phyloP scores from a whole-genome alignment of 2,329 filamentous ascomycete species.

The Lasiodiplodia gonubiensis region DNA sequence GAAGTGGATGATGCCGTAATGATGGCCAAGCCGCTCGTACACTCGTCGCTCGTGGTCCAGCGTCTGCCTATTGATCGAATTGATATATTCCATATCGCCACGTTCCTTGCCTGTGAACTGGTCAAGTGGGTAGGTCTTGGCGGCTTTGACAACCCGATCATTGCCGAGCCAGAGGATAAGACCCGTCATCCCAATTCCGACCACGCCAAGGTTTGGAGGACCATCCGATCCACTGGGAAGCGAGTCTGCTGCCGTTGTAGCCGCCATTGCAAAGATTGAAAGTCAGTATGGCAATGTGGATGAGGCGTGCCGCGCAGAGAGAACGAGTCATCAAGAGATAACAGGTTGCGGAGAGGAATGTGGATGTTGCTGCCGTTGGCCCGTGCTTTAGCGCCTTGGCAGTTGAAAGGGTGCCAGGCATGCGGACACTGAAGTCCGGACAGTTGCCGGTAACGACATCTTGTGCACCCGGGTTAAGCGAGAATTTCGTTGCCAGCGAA shows the following conservation, averaged over 20 bases:
- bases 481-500: too few species aligned
- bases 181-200: background rate
- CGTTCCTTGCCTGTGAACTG: background rate
- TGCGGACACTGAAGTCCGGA: too few species aligned
- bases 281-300: too few species aligned
- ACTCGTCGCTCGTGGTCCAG: background rate
- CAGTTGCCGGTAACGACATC: too few species aligned
- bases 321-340: too few species aligned
- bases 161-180: background rate
- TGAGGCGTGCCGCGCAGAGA: too few species aligned
- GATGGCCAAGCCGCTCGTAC: background rate
- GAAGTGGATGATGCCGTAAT: background rate
- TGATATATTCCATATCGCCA: background rate
- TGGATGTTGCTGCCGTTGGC: too few species aligned
- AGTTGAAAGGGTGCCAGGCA: too few species aligned
- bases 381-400: too few species aligned
- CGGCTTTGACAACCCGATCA: background rate
- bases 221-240: background rate
- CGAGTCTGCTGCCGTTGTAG: too few species aligned
- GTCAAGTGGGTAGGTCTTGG: background rate
- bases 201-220: background rate
- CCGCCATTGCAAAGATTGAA: too few species aligned
- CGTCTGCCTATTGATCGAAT: background rate
- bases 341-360: background rate
- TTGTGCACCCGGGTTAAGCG: too few species aligned